These are phyloP conservation scores for Melaleuca quinquenervia DNA, from an alignment of 345 rosid species.

Conservation along the genomic window DNA sequence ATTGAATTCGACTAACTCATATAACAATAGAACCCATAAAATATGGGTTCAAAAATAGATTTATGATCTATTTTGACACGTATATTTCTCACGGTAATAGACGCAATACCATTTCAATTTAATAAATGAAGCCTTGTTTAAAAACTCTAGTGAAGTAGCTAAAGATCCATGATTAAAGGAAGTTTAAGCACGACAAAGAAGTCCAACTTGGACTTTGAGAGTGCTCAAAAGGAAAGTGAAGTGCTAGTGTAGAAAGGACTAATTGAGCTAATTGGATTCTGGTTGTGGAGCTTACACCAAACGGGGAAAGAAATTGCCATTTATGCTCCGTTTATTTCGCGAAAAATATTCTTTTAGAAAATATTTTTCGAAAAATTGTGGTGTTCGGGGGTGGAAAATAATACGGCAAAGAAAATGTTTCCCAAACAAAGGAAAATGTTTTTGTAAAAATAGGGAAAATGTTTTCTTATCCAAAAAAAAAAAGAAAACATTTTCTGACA, in stretches of 20 bases:
- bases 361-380: no score
- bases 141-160: neutral
- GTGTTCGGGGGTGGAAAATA: no score
- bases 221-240: neutral
- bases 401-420: no score
- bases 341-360: no score
- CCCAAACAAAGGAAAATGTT: no score
- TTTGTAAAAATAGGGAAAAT: no score
- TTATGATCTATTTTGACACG: neutral
- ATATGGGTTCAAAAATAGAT: accelerated
- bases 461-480: no score
- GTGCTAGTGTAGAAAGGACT: neutral
- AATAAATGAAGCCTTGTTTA: neutral
- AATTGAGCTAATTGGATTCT: neutral
- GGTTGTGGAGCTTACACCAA: neutral
- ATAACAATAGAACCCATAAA: no score
- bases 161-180: neutral
- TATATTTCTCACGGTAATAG: neutral
- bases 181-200: neutral
- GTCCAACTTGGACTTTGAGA: neutral
- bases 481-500: no score
- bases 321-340: no score
- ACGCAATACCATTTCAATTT: neutral
- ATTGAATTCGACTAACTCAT: no score
- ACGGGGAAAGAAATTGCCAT: neutral